Evolutionary conservation across 2,329 filamentous ascomycete species (phyloP).

Genomic region (Triangularia setosa): DNA sequence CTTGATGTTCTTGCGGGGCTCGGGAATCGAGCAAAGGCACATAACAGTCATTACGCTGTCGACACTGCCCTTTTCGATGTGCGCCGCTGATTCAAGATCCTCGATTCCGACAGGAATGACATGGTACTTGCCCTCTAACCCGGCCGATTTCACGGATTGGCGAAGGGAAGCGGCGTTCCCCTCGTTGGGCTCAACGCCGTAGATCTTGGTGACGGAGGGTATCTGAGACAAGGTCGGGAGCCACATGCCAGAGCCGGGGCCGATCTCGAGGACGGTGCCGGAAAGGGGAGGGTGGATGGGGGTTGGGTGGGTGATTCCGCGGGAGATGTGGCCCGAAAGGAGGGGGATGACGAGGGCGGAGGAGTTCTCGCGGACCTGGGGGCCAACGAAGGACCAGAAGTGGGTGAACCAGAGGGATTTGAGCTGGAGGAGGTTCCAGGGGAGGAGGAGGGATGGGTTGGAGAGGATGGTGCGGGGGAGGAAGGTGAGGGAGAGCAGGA

Average conservation of each 20-base stretch:
- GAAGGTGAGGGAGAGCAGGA: conserved; percentile 45
- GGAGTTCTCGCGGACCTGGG: conserved; percentile 42
- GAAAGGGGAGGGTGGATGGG: conserved; percentile 27
- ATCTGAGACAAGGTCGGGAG: conserved; percentile 44
- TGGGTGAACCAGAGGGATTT: conserved; percentile 54
- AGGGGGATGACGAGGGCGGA: conserved; percentile 48
- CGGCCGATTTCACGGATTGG: conserved; percentile 45
- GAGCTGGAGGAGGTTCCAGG: conserved; percentile 40
- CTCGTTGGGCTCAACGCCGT: conserved; percentile 61
- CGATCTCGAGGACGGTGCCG: conserved; percentile 57
- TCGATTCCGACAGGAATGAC: conserved; percentile 62
- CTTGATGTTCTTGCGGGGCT: conserved; percentile 51
- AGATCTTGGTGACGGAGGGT: conserved; percentile 43
- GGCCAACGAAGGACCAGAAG: conserved; percentile 57
- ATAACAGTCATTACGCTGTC: conserved; percentile 59
- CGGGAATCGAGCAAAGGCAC: conserved; percentile 61
- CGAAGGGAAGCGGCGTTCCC: conserved; percentile 48
- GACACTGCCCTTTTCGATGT: conserved; percentile 48
- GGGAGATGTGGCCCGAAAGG: conserved; percentile 45
- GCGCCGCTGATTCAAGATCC: conserved; percentile 43
- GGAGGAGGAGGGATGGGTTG: conserved; percentile 35
- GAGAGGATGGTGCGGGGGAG: conserved; percentile 48
- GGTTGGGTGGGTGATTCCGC: conserved; percentile 34
- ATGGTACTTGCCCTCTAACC: conserved; percentile 55
- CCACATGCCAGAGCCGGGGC: conserved; percentile 60